Percentiles rank a stretch among this genome's conserved stretches.
Conservation (phyloP, 2,329 filamentous ascomycete genomes). For the Chalara sp. region DNA sequence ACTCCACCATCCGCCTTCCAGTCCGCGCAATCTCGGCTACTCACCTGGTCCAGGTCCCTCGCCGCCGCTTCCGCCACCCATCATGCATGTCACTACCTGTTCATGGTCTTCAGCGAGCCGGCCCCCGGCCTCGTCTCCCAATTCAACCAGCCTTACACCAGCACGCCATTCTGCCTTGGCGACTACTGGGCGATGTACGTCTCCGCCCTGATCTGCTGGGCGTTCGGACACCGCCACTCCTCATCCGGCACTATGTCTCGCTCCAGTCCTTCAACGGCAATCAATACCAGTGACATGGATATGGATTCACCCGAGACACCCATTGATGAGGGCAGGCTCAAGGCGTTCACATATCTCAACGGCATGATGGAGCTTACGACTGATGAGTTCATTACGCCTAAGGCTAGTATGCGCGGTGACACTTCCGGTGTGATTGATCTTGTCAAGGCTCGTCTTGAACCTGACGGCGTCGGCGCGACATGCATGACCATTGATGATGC, state of each 20-base stretch:
- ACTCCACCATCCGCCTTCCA: constrained; percentile 35
- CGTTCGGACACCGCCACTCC: constrained; percentile 35
- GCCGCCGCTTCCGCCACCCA: constrained; percentile 38
- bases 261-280: constrained; percentile 7
- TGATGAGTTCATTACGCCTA: constrained; percentile 30
- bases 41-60: constrained; percentile 38
- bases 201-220: constrained; percentile 54
- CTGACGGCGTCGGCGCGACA: constrained; percentile 41
- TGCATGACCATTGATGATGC: constrained; percentile 48
- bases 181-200: constrained; percentile 51
- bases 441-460: constrained; percentile 39
- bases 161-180: constrained; percentile 28
- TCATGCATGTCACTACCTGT: constrained; percentile 46
- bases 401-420: constrained; percentile 34
- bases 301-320: constrained; percentile 4
- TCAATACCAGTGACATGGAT: constrained; percentile 3
- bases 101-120: constrained; percentile 34
- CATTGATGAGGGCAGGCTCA: constrained; percentile 7
- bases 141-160: constrained; percentile 6
- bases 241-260: constrained; percentile 8
- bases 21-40: constrained; percentile 40
- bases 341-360: constrained; percentile 28
- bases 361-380: constrained; percentile 34
- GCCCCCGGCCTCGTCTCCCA: constrained; percentile 1
- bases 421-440: constrained; percentile 41